Conservation (phyloP, 768 basidiomycete genomes). For the Lactifluus subvellereus region DNA sequence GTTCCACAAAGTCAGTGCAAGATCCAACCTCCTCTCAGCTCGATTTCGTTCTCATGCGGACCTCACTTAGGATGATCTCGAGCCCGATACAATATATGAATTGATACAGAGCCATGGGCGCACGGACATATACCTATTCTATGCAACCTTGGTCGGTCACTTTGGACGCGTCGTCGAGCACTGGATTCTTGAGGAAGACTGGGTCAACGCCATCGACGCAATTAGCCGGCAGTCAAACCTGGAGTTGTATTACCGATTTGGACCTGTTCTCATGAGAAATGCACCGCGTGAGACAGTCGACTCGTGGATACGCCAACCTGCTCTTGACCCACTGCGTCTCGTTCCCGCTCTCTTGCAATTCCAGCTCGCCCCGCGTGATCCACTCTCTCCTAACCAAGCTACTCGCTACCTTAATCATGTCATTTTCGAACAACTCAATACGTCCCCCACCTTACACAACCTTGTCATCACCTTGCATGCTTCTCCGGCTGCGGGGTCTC, state of each 20-base stretch:
- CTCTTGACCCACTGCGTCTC: slow-evolving; percentile 75
- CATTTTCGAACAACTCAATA: slow-evolving; percentile 74
- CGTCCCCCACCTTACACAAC: slow-evolving; percentile 87
- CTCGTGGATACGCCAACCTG: slow-evolving; percentile 79
- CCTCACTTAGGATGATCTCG: slow-evolving; percentile 62
- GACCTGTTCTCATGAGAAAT: slow-evolving; percentile 79
- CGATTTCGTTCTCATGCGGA: neutral
- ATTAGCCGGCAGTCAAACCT: slow-evolving; percentile 81
- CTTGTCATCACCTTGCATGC: slow-evolving; percentile 85
- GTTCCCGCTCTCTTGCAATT: slow-evolving; percentile 84
- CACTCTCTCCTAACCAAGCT: slow-evolving; percentile 75
- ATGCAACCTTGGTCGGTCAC: slow-evolving; percentile 77
- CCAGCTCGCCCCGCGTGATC: slow-evolving; percentile 67
- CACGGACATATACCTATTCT: slow-evolving; percentile 88
- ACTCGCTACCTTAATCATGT: slow-evolving; percentile 84
- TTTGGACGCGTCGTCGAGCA: slow-evolving; percentile 81
- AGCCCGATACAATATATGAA: slow-evolving; percentile 82
- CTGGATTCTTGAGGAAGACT: slow-evolving; percentile 89
- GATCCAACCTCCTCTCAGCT: neutral
- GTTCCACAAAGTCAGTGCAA: slow-evolving; percentile 73
- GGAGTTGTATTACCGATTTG: slow-evolving; percentile 90
- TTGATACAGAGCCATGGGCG: slow-evolving; percentile 91
- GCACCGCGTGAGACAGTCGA: slow-evolving; percentile 88
- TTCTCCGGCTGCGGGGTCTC: slow-evolving; percentile 40
- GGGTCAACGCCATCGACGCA: slow-evolving; percentile 85